Evolutionary conservation across 768 basidiomycete genomes (phyloP).

Genomic region (Termitomyces heimii): DNA sequence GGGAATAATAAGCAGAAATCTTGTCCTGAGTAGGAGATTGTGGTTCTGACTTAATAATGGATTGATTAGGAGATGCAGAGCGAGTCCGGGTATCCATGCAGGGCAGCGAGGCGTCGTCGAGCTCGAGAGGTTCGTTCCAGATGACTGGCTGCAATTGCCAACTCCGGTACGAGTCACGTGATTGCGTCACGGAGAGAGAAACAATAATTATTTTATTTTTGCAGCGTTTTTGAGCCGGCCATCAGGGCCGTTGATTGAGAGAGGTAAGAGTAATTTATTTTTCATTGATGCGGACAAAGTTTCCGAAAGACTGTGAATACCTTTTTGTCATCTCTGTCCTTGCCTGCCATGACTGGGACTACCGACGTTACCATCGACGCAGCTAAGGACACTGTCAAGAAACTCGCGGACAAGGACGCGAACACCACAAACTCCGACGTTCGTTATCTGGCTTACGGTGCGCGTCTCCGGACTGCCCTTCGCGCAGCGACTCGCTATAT

Average conservation of each 20-base stretch:
- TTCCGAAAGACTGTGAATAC: background rate
- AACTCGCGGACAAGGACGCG: slow-evolving; percentile 57
- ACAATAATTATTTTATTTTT: background rate
- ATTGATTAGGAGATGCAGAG: slow-evolving; percentile 29
- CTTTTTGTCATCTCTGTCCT: background rate
- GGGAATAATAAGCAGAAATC: slow-evolving; percentile 90
- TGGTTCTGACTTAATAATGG: slow-evolving; percentile 22
- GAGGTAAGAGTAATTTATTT: background rate
- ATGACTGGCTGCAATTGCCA: slow-evolving; percentile 7
- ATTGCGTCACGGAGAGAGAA: background rate
- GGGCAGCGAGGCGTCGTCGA: slow-evolving; percentile 13
- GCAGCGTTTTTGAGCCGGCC: background rate
- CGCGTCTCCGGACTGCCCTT: slow-evolving; percentile 71
- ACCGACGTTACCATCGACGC: slow-evolving; percentile 30
- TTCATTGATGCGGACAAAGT: background rate
- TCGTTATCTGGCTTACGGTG: slow-evolving; percentile 73
- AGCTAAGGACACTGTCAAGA: slow-evolving; percentile 44
- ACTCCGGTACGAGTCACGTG: slow-evolving; percentile 13
- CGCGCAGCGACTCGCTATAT: slow-evolving; percentile 67
- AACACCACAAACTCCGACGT: slow-evolving; percentile 64
- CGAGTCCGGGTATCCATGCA: slow-evolving; percentile 39
- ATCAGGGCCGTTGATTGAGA: background rate
- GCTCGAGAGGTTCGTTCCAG: slow-evolving; percentile 11
- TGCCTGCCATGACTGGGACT: slow-evolving; percentile 22
- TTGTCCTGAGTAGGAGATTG: slow-evolving; percentile 51